Conservation (phyloP, 345 rosid species). For the Kandelia obovata region DNA sequence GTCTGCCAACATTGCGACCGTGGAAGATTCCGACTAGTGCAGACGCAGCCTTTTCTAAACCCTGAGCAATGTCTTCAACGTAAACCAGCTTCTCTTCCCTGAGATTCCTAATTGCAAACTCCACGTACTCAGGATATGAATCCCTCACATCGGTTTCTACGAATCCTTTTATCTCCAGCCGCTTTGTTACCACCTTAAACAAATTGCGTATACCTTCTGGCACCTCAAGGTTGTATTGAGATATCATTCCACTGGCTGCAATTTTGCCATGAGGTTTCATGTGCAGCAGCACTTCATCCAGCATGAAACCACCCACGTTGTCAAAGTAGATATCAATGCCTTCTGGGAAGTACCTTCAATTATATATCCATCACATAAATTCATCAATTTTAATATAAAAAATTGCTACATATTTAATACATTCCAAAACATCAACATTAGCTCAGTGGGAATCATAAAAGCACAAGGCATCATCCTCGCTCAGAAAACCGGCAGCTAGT, state of each 20-base stretch:
- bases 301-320: not conserved
- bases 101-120: not conserved
- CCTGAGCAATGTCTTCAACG: constrained; percentile 1
- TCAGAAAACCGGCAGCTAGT: no score
- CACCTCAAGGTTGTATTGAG: not conserved
- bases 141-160: constrained; percentile 7
- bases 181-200: not conserved
- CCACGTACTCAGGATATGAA: constrained; percentile 5
- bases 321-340: not conserved
- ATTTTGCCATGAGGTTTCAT: not conserved
- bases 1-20: constrained; percentile 8
- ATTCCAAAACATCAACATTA: no score
- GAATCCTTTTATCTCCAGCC: constrained; percentile 4
- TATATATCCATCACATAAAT: no score
- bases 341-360: not conserved
- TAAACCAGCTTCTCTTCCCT: constrained; percentile 9
- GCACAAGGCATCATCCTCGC: no score
- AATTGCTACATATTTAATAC: no score
- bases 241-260: not conserved
- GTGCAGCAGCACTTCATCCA: not conserved
- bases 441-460: no score
- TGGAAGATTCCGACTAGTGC: constrained; percentile 8
- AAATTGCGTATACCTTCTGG: not conserved
- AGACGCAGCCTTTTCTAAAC: constrained; percentile 4
- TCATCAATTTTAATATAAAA: no score